These are phyloP conservation scores for Babjeviella inositovora DNA, from an alignment of 805 yeast species.

Conservation along the genomic window DNA sequence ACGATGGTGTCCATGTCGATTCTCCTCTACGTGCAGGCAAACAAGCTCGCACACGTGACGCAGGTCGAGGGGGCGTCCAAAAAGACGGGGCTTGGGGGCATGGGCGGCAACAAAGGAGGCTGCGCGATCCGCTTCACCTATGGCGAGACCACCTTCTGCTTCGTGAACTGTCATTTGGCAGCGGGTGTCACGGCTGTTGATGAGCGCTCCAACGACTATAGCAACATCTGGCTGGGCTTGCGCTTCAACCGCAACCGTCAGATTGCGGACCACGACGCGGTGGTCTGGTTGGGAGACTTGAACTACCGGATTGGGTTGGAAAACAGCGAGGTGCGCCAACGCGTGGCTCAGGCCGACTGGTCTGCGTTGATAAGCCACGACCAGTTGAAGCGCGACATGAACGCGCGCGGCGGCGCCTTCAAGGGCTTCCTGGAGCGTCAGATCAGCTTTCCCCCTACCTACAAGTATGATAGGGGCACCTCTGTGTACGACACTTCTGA, in stretches of 20 bases:
- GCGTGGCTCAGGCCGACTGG: slow-evolving; percentile 26
- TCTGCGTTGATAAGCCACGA: slow-evolving; percentile 48
- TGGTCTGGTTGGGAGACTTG: slow-evolving; percentile 91
- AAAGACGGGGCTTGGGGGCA: slow-evolving; percentile 93
- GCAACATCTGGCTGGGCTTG: slow-evolving; percentile 59
- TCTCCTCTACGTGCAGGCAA: slow-evolving; percentile 42
- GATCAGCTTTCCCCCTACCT: slow-evolving; percentile 75
- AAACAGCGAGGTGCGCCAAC: slow-evolving; percentile 57
- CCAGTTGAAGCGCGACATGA: slow-evolving; percentile 67
- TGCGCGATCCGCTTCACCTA: slow-evolving; percentile 81
- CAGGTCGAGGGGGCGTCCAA: slow-evolving; percentile 90
- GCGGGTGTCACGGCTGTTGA: slow-evolving; percentile 75
- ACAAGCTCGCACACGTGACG: slow-evolving; percentile 28
- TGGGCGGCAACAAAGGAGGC: slow-evolving; percentile 94
- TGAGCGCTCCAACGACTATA: slow-evolving; percentile 79
- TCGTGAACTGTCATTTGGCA: slow-evolving; percentile 84
- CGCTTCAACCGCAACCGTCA: slow-evolving; percentile 63
- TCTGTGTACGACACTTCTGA: slow-evolving; percentile 75
- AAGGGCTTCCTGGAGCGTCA: slow-evolving; percentile 63
- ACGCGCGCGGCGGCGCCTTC: slow-evolving; percentile 55
- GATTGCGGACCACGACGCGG: slow-evolving; percentile 72
- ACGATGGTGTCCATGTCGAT: slow-evolving; percentile 57
- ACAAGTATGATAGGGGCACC: slow-evolving; percentile 81
- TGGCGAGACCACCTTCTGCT: slow-evolving; percentile 68
- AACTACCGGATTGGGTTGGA: slow-evolving; percentile 65